Evolutionary conservation across 148 eudicot genomes (phyloP).

Genomic region (Cornus controversa): DNA sequence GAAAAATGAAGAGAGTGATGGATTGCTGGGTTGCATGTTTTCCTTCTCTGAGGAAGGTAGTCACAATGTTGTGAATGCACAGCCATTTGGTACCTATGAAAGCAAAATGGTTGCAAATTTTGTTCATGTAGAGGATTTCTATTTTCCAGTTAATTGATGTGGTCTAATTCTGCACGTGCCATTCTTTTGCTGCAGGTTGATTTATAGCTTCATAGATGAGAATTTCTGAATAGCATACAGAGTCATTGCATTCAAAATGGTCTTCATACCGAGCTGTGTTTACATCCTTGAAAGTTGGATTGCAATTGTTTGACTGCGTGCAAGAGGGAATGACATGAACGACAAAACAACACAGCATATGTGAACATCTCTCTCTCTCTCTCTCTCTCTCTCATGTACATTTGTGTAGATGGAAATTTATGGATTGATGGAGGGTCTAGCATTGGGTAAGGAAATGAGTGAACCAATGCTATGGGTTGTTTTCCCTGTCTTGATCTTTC

Average conservation of each 20-base stretch:
- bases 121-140: neutral
- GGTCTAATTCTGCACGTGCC: neutral
- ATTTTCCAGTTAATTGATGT: neutral
- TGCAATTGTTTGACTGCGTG: too few relatives aligned
- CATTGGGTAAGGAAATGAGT: too few relatives aligned
- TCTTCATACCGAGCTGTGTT: neutral
- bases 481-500: neutral
- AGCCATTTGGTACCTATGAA: neutral
- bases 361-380: neutral
- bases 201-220: neutral
- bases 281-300: neutral
- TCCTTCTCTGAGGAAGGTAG: slow-evolving; percentile 19
- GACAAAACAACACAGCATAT: neutral
- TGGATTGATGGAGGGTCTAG: slow-evolving; percentile 5
- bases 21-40: slow-evolving; percentile 14
- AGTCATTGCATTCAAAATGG: neutral
- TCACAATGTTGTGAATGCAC: neutral
- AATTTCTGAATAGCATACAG: neutral
- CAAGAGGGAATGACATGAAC: too few relatives aligned
- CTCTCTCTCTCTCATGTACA: slow-evolving; percentile 5
- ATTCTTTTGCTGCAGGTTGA: slow-evolving; percentile 17
- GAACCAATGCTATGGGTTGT: neutral
- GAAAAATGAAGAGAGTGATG: slow-evolving; percentile 9
- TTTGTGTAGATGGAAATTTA: slow-evolving; percentile 6
- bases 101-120: neutral